Base-by-base conservation (phyloP, 2,329 filamentous ascomycete genomes). In the Pseudogymnoascus sp. region DNA sequence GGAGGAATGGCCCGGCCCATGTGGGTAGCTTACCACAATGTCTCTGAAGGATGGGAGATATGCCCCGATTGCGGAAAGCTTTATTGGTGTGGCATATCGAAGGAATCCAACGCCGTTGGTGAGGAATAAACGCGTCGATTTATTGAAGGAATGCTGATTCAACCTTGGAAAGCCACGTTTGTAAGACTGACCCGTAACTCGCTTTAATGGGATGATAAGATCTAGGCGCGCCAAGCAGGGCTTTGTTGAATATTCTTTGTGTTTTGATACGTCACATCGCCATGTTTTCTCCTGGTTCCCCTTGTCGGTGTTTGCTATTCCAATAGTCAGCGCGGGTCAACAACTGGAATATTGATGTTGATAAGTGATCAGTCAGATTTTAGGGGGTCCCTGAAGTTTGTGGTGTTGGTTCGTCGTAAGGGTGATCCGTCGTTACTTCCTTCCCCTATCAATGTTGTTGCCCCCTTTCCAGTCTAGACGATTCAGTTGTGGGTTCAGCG, bases 1-100 rank as follows among this genome's bases (percentile, higher is more conserved):
- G 49, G 16, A 33, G 49, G 49, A 55, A 55, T 55, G 49, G 49
- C 8, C 49, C 49, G 49, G 49, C 28, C 49, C 49, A 55, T 55
- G 49, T 55, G 49, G 49, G 49, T 55, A 55, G 49, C 16, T 55
- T 55, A 55, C 49, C 49, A 55, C 28, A 35, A 35, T 55, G 28
- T 55, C 16, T 21, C 45, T 28, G 49, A 55, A 55, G 28, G 12
- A 25, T 12, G 49, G 49, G 49, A 14, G 28, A 33, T 35, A 33
- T 55, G 28, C 28, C 45, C 49, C 28, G 49, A 55, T 55, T 55
- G 11, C 49, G 49, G 49, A 55, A 55, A 35, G 49, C n/a, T 33
- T 18, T 35, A 31, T 35, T 55, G 9, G 28, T 55, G 28, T 33
- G 49, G 3, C 49, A 35, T 33, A 28, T 33, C 5, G 28, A 55